Conservation (phyloP, 805 yeast genomes). For the Alloascoidea hylecoeti region DNA sequence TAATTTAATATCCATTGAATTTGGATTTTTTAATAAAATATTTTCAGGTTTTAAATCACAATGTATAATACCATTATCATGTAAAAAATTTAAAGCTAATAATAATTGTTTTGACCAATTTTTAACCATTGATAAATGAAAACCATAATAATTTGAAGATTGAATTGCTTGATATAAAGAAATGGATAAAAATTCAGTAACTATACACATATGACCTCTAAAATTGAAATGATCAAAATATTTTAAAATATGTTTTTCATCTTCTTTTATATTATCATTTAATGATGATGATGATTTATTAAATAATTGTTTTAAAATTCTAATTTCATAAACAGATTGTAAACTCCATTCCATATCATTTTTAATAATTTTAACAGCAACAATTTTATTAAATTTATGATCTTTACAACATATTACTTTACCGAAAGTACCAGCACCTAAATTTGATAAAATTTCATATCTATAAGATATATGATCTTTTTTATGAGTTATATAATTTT, state of each 20-base stretch:
- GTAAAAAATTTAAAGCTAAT: slow-evolving; percentile 46
- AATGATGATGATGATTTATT: slow-evolving; percentile 8
- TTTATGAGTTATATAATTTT: slow-evolving; percentile 38
- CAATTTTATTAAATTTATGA: slow-evolving; percentile 38
- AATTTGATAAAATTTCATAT: slow-evolving; percentile 39
- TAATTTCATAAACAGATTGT: slow-evolving; percentile 70
- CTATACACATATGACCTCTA: slow-evolving; percentile 71
- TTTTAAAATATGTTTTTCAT: slow-evolving; percentile 26
- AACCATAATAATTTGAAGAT: slow-evolving; percentile 32
- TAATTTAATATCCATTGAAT: slow-evolving; percentile 38
- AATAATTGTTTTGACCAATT: slow-evolving; percentile 37
- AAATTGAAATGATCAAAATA: slow-evolving; percentile 64
- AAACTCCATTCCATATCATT: slow-evolving; percentile 60
- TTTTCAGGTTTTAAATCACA: slow-evolving; percentile 86
- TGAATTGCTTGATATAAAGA: slow-evolving; percentile 51
- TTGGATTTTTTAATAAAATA: slow-evolving; percentile 38
- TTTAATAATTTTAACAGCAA: slow-evolving; percentile 69
- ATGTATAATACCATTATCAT: slow-evolving; percentile 45
- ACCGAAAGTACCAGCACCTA: slow-evolving; percentile 81
- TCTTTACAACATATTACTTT: slow-evolving; percentile 59
- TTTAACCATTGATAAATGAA: slow-evolving; percentile 16
- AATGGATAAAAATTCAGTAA: slow-evolving; percentile 56
- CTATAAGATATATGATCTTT: slow-evolving; percentile 71
- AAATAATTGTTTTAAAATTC: slow-evolving; percentile 38
- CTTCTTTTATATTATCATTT: slow-evolving; percentile 12